Percentiles rank a stretch among this genome's conserved stretches.
Conservation (phyloP, 805 yeast species). For the Metschnikowia sp. region DNA sequence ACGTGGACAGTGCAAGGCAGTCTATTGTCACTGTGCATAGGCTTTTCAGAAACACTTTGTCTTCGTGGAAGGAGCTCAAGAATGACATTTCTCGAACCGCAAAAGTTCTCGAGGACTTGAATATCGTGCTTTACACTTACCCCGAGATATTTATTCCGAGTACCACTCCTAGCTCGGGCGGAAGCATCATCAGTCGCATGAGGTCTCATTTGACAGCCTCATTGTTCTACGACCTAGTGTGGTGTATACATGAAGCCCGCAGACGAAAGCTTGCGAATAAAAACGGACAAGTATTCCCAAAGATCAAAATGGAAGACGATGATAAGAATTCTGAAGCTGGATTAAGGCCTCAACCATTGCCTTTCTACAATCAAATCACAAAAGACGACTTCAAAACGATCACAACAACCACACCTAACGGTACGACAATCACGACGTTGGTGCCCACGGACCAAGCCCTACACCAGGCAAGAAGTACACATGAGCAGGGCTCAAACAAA, state of each 20-base stretch:
- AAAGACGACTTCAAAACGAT: conserved; percentile 84
- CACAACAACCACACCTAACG: conserved; percentile 85
- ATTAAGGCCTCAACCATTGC: conserved; percentile 63
- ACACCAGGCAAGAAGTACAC: conserved; percentile 55
- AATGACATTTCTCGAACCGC: conserved; percentile 92
- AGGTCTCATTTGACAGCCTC: conserved; percentile 91
- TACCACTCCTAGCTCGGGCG: conserved; percentile 19
- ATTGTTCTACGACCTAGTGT: conserved; percentile 83
- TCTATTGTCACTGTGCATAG: conserved; percentile 91
- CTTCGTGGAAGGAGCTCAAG: conserved; percentile 88
- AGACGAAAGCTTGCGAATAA: conserved; percentile 50
- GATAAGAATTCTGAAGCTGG: conserved; percentile 11
- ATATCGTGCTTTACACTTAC: conserved; percentile 80
- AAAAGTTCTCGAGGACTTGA: conserved; percentile 81
- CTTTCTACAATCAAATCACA: conserved; percentile 86
- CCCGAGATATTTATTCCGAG: conserved; percentile 67
- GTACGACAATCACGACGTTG: conserved; percentile 84
- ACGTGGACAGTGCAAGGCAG: conserved; percentile 85
- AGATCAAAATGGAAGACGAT: not conserved
- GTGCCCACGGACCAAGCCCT: conserved; percentile 84
- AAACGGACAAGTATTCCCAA: conserved; percentile 14
- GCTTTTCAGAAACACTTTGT: conserved; percentile 77
- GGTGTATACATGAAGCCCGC: conserved; percentile 94
- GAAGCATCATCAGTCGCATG: conserved; percentile 74
- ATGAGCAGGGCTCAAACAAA: conserved; percentile 51